Evolutionary conservation across 129 eudicot genomes (phyloP), one percentile per base, ranked within the genome.

Genomic region (Heracleum sosnowskyi): DNA sequence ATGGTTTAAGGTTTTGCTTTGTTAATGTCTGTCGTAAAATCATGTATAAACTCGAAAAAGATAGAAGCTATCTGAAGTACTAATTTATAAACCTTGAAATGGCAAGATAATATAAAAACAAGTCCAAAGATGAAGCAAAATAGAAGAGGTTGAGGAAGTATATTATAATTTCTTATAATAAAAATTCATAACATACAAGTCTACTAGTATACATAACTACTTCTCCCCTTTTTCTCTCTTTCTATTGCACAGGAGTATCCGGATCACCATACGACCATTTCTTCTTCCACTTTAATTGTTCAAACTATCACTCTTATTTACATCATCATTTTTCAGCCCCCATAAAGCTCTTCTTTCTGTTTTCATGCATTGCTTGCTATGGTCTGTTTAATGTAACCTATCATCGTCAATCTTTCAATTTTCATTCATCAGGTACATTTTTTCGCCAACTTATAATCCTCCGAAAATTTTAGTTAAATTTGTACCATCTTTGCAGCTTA

Each of bases 211-310:
- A n/a, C 22, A 24, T 57, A 60, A 63, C 34, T 2, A 64, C 20
- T 64, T 3, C 70, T 31, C 5, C 70, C 37, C 17, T 29, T 29
- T 64, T 64, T 64, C 22, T 64, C 37, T 64, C 70, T 3, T 4
- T 57, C 29, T 57, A 57, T 53, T 29, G 37, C 34, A 29, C 79
- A 49, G 51, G 18, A 49, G 24, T 68, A 45, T 76, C 64, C 84
- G 86, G 86, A 85, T 82, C 85, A 85, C 86, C 88, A 85, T 81
- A 81, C 77, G 79, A 76, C 83, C 86, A 44, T 72, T 72, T 40
- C 76, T n/a, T 76, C 74, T 47, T 83, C 76, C 75, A 74, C 80
- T 66, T 78, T 53, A 10, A 5, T 71, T 46, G 31, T 7, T 69
- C 40, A 68, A 47, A 57, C 75, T 69, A 69, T 69, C 69, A 64